Conservation (phyloP, 257 asterid genomes). For the Anisodus tanguticus region DNA sequence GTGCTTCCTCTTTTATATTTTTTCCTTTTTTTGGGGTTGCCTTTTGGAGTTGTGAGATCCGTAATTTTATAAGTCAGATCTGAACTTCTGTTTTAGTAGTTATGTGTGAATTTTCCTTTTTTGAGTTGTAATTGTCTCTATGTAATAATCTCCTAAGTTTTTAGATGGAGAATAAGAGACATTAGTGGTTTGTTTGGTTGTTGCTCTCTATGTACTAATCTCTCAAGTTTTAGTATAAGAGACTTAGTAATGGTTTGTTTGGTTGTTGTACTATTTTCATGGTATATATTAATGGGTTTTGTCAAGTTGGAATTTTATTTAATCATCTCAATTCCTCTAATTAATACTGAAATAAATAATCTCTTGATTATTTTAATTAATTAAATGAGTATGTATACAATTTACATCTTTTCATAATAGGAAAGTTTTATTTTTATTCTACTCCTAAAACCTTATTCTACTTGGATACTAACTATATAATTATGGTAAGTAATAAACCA, state of each 20-base stretch:
- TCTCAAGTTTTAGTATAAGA: neutral
- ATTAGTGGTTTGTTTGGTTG: too few species aligned
- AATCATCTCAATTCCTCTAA: neutral
- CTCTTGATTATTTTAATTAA: too few species aligned
- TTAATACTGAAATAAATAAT: neutral
- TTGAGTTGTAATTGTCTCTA: neutral
- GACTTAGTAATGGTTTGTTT: neutral
- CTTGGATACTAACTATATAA: too few species aligned
- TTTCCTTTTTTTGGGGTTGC: too few species aligned
- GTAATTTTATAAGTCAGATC: slow-evolving; percentile 26
- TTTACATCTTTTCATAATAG: too few species aligned
- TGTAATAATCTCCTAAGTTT: neutral
- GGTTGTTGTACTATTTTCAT: neutral
- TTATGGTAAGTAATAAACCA: too few species aligned
- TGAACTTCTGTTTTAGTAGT: neutral
- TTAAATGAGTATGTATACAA: too few species aligned
- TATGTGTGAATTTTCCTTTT: neutral
- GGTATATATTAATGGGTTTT: too few species aligned
- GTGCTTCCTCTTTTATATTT: neutral
- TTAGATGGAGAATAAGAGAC: neutral
- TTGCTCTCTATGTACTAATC: too few species aligned
- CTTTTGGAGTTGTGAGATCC: slow-evolving; percentile 24
- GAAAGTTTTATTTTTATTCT: too few species aligned
- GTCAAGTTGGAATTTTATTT: neutral
- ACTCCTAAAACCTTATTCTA: too few species aligned